Conservation (phyloP, 2,329 filamentous ascomycete species). For the Daldinia eschscholtzii region DNA sequence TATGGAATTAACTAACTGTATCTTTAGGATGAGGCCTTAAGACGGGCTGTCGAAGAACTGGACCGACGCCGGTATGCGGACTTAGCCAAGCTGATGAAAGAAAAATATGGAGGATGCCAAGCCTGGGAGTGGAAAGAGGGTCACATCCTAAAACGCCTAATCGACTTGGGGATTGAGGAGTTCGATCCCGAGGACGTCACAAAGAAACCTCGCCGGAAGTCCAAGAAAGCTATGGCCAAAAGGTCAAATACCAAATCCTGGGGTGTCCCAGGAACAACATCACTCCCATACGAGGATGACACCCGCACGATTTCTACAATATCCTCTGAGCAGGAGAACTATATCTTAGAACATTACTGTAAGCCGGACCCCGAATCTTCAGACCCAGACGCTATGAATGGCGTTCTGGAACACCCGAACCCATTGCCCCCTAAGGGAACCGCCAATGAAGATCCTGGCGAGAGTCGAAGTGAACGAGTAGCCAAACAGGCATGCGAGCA, state of each 20-base stretch:
- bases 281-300: slow-evolving; percentile 41
- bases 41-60: slow-evolving; percentile 50
- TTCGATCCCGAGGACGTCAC: slow-evolving; percentile 56
- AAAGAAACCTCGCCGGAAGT: slow-evolving; percentile 59
- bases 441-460: slow-evolving; percentile 37
- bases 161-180: slow-evolving; percentile 62
- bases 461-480: slow-evolving; percentile 53
- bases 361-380: slow-evolving; percentile 42
- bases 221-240: slow-evolving; percentile 49
- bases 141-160: slow-evolving; percentile 64
- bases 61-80: slow-evolving; percentile 60
- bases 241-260: slow-evolving; percentile 40
- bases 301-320: slow-evolving; percentile 49
- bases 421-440: slow-evolving; percentile 39
- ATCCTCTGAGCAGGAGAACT: slow-evolving; percentile 52
- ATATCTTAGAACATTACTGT: slow-evolving; percentile 50
- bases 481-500: slow-evolving; percentile 57
- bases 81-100: slow-evolving; percentile 61
- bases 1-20: slow-evolving; percentile 37
- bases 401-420: slow-evolving; percentile 39
- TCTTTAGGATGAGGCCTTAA: slow-evolving; percentile 58
- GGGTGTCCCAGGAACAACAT: slow-evolving; percentile 29
- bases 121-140: slow-evolving; percentile 64
- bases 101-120: slow-evolving; percentile 62
- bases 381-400: slow-evolving; percentile 43